Percentiles rank a stretch among this genome's conserved stretches.
Evolutionary conservation across 306 rosid genomes (phyloP).

Genomic region (Vicia sativa): DNA sequence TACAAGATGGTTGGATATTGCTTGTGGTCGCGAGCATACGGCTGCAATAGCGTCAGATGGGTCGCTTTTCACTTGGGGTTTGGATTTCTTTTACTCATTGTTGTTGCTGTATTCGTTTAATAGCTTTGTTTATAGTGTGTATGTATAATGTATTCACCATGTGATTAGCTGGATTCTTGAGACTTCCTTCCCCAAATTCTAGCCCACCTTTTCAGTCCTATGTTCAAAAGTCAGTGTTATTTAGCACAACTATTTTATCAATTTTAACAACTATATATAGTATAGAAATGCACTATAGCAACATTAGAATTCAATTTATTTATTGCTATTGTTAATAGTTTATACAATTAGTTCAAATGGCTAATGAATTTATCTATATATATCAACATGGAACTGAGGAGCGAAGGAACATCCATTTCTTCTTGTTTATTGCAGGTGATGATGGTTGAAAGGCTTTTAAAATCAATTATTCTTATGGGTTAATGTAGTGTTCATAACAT

Average conservation of each 20-base stretch:
- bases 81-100: slow-evolving; percentile 13
- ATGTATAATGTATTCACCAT: neutral
- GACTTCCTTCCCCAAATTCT: slow-evolving; percentile 1
- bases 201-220: neutral
- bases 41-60: slow-evolving; percentile 93
- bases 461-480: slow-evolving; percentile 52
- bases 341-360: too few relatives aligned
- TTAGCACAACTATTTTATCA: too few relatives aligned
- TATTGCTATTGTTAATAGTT: neutral
- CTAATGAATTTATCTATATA: slow-evolving; percentile 87
- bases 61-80: slow-evolving; percentile 90
- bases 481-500: slow-evolving; percentile 13
- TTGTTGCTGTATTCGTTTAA: slow-evolving; percentile 24
- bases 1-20: slow-evolving; percentile 84
- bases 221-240: too few relatives aligned
- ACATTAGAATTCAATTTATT: too few relatives aligned
- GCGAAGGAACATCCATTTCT: slow-evolving; percentile 79
- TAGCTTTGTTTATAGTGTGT: neutral
- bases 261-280: too few relatives aligned
- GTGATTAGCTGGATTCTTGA: neutral
- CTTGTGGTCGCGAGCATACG: slow-evolving; percentile 94
- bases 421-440: too few relatives aligned
- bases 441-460: slow-evolving; percentile 90
- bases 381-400: slow-evolving; percentile 93
- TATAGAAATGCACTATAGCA: too few relatives aligned